Evolutionary conservation across 225 moss, liverwort and hornwort genomes (phyloP), one percentile per base, ranked within the genome.

Genomic region (Lunularia cruciata): DNA sequence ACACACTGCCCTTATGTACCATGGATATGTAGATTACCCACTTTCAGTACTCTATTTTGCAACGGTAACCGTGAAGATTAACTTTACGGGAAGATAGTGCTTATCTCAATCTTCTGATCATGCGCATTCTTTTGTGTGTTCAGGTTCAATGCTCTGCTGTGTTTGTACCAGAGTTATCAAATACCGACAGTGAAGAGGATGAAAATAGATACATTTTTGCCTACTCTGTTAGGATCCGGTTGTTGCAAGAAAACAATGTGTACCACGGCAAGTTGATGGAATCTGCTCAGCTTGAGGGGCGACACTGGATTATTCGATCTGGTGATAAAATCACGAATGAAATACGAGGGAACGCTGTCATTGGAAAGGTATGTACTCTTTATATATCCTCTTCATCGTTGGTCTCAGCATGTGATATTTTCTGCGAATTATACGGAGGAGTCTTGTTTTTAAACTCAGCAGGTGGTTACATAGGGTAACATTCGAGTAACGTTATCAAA

Each of bases 81-180:
- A n/a, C n/a, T n/a, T n/a, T n/a, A n/a, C n/a, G n/a, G n/a, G n/a
- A n/a, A n/a, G n/a, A n/a, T n/a, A n/a, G n/a, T n/a, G n/a, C 7
- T 25, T 4, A 47, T 16, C 15, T 30, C 30, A 48, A 47, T 13
- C 8, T 31, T 15, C 47, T 46, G 15, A 65, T 47, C 18, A 19
- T 46, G 12, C 16, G 32, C 48, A 65, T 30, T 18, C 48, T 9
- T 31, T 52, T 37, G 19, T 23, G 22, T 20, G 72, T 80, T 46
- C 84, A 94, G 93, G 82, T 94, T 62, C 91, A 82, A 75, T 86
- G 82, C 77, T 89, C 94, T 72, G 89, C 86, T 74, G 87, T 86
- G 57, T 94, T 94, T 76, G 87, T 91, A 54, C 94, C 94, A 49
- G 94, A 94, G 54, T 64, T 86, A 53, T 90, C 93, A 37, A 81